Evolutionary conservation across 1,139 yeast genomes (phyloP), one percentile per base, ranked within the genome.

Genomic region (Yamadazyma diddensiae): DNA sequence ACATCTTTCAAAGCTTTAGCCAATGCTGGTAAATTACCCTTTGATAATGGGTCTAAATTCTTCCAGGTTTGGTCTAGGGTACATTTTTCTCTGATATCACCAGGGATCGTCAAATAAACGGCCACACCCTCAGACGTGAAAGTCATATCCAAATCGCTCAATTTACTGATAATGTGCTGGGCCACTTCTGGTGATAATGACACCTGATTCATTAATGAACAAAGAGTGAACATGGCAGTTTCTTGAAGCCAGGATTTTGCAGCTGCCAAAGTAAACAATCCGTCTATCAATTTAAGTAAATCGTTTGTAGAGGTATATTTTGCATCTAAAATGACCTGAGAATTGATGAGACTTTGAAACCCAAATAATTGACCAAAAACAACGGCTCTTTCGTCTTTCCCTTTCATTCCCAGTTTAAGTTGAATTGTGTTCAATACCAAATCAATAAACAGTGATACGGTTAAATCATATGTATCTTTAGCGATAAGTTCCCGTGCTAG

Each of bases 331-430:
- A 82, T 65, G 2, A 79, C 53, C 17, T 58, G 57, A 4, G 84
- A 77, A 45, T 82, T 82, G 27, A 83, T 65, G 34, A 90, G 53
- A 1, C 86, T 77, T 53, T 90, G 94, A 21, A 86, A 64, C 0
- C 96, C 97, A 56, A 92, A 90, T 34, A 92, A 64, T 46, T 79
- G 73, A 5, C 97, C 98, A 63, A 92, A 87, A 20, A 85, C 61
- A 10, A 77, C 67, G 1, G 92, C 82, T 40, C 97, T 70, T 52
- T 82, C 86, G 49, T 87, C 95, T 48, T 81, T 84, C 5, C 95
- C 96, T 47, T 73, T 75, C 63, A 79, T 79, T 42, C 73, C 70
- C 4, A 73, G 57, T 30, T 70, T 67, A 26, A 67, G 56, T 30
- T 58, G 60, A 28, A 77, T 69, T 15, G 69, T 61, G 5, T 56